These are phyloP conservation scores for Tolypocladium tropicale DNA, from an alignment of 2,329 filamentous ascomycete genomes.

Conservation along the genomic window DNA sequence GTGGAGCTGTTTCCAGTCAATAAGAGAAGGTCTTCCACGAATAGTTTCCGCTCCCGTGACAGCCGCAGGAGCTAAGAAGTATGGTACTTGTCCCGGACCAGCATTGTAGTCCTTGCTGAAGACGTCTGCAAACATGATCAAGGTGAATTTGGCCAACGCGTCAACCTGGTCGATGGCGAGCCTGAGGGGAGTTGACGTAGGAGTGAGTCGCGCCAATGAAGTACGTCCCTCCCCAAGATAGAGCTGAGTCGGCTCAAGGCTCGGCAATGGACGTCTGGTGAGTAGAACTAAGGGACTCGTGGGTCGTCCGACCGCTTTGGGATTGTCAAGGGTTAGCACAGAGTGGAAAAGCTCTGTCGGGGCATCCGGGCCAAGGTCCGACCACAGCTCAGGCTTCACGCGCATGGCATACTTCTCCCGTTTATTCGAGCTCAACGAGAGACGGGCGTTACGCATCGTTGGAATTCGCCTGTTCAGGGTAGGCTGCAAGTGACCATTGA, in stretches of 20 bases:
- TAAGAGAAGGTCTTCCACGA: slow-evolving; percentile 11
- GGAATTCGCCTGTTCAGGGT: slow-evolving; percentile 62
- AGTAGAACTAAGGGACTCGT: slow-evolving; percentile 61
- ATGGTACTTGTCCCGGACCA: slow-evolving; percentile 56
- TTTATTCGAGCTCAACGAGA: slow-evolving; percentile 75
- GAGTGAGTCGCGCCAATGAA: slow-evolving; percentile 44
- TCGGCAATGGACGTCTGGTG: slow-evolving; percentile 54
- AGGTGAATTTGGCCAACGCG: slow-evolving; percentile 59
- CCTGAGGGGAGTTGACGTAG: slow-evolving; percentile 31
- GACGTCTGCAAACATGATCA: slow-evolving; percentile 68
- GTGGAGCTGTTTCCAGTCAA: slow-evolving; percentile 55
- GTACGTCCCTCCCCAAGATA: slow-evolving; percentile 56
- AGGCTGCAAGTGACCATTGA: slow-evolving; percentile 68
- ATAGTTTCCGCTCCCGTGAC: background rate
- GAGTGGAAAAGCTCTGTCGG: slow-evolving; percentile 51
- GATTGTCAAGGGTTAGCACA: slow-evolving; percentile 46
- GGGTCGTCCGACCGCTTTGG: slow-evolving; percentile 43
- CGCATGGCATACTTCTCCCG: slow-evolving; percentile 66
- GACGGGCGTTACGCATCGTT: slow-evolving; percentile 72
- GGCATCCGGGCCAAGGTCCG: slow-evolving; percentile 20
- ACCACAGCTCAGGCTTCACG: slow-evolving; percentile 71
- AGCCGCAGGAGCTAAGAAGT: slow-evolving; percentile 64
- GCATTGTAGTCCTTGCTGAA: slow-evolving; percentile 80
- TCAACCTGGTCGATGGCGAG: slow-evolving; percentile 34
- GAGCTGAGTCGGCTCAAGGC: slow-evolving; percentile 57